These are phyloP conservation scores for Verticillium zaregamsianum DNA, from an alignment of 2,329 filamentous ascomycete species.

Conservation along the genomic window DNA sequence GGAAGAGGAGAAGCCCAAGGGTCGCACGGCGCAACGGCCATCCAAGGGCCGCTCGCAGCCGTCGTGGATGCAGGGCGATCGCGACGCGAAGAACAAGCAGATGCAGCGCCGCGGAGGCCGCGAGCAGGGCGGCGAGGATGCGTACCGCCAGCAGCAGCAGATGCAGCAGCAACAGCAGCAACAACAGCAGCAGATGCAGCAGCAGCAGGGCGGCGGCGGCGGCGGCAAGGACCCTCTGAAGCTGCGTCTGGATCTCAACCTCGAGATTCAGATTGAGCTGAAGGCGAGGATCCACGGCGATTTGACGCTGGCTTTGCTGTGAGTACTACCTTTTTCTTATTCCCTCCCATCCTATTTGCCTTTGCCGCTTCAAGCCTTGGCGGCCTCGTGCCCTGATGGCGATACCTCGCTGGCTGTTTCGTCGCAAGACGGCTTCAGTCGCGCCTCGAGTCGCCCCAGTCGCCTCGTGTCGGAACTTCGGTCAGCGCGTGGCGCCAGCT, in stretches of 20 bases:
- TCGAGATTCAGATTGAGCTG: slow-evolving; percentile 75
- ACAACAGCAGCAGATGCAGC: slow-evolving; percentile 18
- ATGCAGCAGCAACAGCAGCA: slow-evolving; percentile 22
- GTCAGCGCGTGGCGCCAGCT: neutral
- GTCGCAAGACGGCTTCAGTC: neutral
- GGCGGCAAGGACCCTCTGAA: slow-evolving; percentile 17
- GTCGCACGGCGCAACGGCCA: neutral
- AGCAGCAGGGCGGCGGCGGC: slow-evolving; percentile 19
- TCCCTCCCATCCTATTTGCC: neutral
- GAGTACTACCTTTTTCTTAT: slow-evolving; percentile 21
- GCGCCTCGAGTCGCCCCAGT: neutral
- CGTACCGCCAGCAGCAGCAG: slow-evolving; percentile 19
- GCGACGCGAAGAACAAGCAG: neutral
- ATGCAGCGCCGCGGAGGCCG: neutral
- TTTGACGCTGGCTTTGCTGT: slow-evolving; percentile 69
- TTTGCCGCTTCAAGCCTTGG: neutral
- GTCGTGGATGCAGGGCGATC: neutral
- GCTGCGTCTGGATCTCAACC: slow-evolving; percentile 52
- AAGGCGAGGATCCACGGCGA: slow-evolving; percentile 78
- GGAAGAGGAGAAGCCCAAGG: slow-evolving; percentile 5
- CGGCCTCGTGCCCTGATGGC: neutral
- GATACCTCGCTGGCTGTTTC: neutral
- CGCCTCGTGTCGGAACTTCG: too few species aligned
- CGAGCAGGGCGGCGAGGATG: neutral
- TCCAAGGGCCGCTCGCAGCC: neutral